Percentiles rank a stretch among this genome's conserved stretches.
phyloP scores from a whole-genome alignment of 2,329 filamentous ascomycete genomes.

The Aspergillus spinulosporus region DNA sequence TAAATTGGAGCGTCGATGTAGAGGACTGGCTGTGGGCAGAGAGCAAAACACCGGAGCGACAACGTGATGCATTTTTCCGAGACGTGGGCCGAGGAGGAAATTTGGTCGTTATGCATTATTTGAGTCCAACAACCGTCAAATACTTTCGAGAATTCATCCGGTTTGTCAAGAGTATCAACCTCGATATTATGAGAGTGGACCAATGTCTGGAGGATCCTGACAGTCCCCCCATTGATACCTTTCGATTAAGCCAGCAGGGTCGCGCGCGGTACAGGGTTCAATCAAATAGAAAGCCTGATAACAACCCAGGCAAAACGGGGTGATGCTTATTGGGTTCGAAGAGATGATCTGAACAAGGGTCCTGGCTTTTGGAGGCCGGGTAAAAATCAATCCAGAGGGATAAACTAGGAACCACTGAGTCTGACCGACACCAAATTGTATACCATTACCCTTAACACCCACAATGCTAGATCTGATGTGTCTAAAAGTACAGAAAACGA shows the following conservation, averaged over 20 bases:
- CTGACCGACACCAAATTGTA: conserved; percentile 2
- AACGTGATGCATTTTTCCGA: conserved; percentile 64
- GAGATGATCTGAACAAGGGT: not conserved
- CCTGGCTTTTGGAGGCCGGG: not conserved
- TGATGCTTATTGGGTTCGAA: not conserved
- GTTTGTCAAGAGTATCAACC: conserved; percentile 63
- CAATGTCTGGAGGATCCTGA: conserved; percentile 64
- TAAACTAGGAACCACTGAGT: not conserved
- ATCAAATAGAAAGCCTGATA: not conserved
- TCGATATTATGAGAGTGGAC: conserved; percentile 66
- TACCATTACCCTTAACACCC: conserved; percentile 5
- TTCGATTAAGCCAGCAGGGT: not conserved
- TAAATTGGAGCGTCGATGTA: conserved; percentile 70
- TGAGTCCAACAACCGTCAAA: conserved; percentile 63
- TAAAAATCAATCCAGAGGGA: not conserved
- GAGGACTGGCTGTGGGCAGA: conserved; percentile 70
- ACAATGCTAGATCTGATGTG: conserved; percentile 8
- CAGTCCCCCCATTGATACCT: conserved; percentile 21
- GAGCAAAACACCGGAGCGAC: conserved; percentile 63
- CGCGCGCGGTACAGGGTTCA: conserved; percentile 1
- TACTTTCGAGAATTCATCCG: conserved; percentile 66
- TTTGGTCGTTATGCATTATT: conserved; percentile 69
- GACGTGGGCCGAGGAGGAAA: conserved; percentile 64
- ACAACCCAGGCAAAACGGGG: not conserved
- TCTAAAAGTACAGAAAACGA: conserved; percentile 12